A percentile compares a stretch with the other conserved stretches of the same genome.
These are phyloP conservation scores for Fusarium neocosmosporiellum DNA, from an alignment of 2,329 filamentous ascomycete species.

Conservation along the genomic window DNA sequence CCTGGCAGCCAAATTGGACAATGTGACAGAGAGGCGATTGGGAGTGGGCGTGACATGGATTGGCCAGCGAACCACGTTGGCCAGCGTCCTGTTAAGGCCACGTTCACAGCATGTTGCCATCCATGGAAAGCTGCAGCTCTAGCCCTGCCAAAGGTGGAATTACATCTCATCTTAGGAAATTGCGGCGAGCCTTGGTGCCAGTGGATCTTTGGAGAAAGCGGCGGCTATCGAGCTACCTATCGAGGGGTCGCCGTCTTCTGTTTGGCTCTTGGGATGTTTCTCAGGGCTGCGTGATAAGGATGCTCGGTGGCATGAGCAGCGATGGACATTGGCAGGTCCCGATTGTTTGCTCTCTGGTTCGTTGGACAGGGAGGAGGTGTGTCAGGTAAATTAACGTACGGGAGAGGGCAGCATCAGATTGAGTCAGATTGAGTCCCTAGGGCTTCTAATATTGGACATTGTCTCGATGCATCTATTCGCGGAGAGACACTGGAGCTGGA, in stretches of 20 bases:
- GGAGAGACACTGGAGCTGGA: no score
- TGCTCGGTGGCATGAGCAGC: not conserved
- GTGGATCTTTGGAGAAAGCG: constrained; percentile 33
- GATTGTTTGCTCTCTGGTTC: not conserved
- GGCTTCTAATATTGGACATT: constrained; percentile 6
- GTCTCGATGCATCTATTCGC: not conserved
- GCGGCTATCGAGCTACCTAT: constrained; percentile 25
- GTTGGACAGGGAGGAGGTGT: constrained; percentile 4
- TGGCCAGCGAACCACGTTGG: constrained; percentile 9
- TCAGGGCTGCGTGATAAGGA: not conserved
- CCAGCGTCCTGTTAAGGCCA: constrained; percentile 25
- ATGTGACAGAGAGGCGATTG: constrained; percentile 23
- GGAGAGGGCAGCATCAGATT: constrained; percentile 1
- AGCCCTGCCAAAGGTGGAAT: constrained; percentile 33
- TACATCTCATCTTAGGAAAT: constrained; percentile 47
- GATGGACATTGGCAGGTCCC: not conserved
- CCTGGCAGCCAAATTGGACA: constrained; percentile 25
- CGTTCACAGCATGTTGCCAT: constrained; percentile 27
- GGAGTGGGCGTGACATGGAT: constrained; percentile 15
- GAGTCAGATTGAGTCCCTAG: constrained; percentile 2
- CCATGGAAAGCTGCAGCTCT: constrained; percentile 18
- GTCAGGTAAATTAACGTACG: constrained; percentile 20
- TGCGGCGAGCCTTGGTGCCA: constrained; percentile 26
- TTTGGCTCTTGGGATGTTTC: not conserved
- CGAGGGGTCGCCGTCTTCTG: not conserved